phyloP scores from a whole-genome alignment of 345 rosid genomes.

The Schrenkiella parvula region DNA sequence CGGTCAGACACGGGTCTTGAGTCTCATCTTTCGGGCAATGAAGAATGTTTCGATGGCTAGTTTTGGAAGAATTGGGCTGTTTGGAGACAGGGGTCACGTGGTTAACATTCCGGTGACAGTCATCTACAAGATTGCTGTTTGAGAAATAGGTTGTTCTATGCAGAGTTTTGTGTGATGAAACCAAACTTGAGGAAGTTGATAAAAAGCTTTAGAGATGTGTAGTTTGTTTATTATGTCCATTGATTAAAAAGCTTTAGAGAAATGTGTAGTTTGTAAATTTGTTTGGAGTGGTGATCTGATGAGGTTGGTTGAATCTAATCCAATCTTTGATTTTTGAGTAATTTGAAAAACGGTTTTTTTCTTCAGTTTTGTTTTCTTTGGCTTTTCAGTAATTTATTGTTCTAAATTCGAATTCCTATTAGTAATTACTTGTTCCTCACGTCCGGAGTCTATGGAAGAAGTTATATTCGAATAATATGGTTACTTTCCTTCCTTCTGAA shows the following conservation, averaged over 20 bases:
- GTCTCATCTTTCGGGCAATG: constrained; percentile 40
- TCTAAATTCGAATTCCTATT: too few species aligned
- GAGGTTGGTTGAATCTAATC: constrained; percentile 15
- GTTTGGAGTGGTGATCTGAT: background rate
- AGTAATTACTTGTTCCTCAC: background rate
- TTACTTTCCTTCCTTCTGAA: background rate
- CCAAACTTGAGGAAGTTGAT: constrained; percentile 21
- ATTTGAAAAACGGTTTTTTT: background rate
- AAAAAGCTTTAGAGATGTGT: background rate
- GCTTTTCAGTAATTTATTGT: too few species aligned
- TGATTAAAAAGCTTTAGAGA: constrained; percentile 13
- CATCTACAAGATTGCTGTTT: constrained; percentile 38
- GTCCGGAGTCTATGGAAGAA: background rate
- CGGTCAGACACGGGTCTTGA: constrained; percentile 56
- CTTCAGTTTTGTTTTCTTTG: background rate
- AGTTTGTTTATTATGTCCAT: constrained; percentile 6
- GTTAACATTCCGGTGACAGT: constrained; percentile 76
- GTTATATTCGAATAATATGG: background rate
- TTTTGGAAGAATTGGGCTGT: constrained; percentile 77
- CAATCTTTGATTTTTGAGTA: constrained; percentile 4
- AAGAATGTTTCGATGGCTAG: constrained; percentile 47
- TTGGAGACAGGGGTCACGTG: constrained; percentile 70
- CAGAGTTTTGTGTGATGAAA: constrained; percentile 22
- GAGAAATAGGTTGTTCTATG: constrained; percentile 2
- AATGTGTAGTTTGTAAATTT: constrained; percentile 26